Percentiles rank a stretch among this genome's conserved stretches.
phyloP scores from a whole-genome alignment of 2,329 filamentous ascomycete genomes.

The Fonsecaea pedrosoi region DNA sequence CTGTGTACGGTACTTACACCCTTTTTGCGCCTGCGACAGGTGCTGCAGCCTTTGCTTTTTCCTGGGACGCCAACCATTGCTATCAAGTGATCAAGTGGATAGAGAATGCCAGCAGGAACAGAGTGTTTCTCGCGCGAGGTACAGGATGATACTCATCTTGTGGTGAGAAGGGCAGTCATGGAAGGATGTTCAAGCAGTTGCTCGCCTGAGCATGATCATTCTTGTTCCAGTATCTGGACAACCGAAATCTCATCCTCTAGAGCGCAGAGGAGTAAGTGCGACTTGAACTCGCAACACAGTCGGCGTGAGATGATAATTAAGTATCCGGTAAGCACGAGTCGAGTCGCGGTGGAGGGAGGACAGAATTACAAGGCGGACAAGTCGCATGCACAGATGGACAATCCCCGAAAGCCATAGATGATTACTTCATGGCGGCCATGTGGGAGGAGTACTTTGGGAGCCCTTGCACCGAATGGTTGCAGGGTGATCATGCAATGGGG shows the following conservation, averaged over 20 bases:
- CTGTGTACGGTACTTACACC: constrained; percentile 54
- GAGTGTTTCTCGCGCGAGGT: constrained; percentile 1
- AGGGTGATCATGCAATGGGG: neutral
- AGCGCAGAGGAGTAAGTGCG: neutral
- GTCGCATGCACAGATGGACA: neutral
- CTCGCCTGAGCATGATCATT: neutral
- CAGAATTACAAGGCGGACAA: neutral
- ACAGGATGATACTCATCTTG: constrained; percentile 23
- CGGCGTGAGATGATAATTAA: neutral
- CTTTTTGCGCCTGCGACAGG: constrained; percentile 65
- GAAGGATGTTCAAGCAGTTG: neutral
- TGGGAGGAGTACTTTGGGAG: neutral
- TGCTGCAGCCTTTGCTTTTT: constrained; percentile 70
- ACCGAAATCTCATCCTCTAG: neutral
- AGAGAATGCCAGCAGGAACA: constrained; percentile 22
- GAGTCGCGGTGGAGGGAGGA: neutral
- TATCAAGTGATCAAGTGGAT: neutral
- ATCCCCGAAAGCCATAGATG: neutral
- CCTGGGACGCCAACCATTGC: constrained; percentile 67
- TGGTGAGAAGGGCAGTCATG: neutral
- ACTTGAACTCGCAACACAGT: neutral
- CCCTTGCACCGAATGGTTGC: neutral
- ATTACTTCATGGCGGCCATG: neutral
- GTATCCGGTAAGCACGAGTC: neutral
- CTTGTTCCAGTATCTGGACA: neutral